Conservation (phyloP, 768 basidiomycete species). For the Amanita fuliginea region DNA sequence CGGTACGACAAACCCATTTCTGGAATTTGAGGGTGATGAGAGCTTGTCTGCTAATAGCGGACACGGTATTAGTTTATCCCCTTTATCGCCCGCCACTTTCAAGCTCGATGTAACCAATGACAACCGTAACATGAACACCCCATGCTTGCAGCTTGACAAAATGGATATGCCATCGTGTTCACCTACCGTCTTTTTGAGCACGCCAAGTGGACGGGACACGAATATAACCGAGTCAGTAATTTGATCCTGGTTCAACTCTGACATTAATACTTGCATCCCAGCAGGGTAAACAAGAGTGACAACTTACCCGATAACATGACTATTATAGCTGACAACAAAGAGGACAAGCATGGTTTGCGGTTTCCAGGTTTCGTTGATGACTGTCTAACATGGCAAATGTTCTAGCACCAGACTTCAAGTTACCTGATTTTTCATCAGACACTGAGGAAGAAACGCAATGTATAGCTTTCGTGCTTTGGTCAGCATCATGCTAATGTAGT, state of each 20-base stretch:
- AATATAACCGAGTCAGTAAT: conserved; percentile 15
- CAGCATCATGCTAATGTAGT: background rate
- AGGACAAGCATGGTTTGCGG: conserved; percentile 25
- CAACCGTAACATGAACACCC: conserved; percentile 3
- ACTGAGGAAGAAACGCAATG: conserved; percentile 13
- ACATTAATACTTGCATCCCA: background rate
- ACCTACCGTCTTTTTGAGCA: conserved; percentile 12
- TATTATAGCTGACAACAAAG: conserved; percentile 27
- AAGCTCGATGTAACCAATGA: conserved; percentile 5
- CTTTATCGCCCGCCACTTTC: background rate
- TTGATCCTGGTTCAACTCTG: conserved; percentile 4
- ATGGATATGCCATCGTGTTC: conserved; percentile 13
- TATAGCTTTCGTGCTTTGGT: background rate
- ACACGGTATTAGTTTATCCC: background rate
- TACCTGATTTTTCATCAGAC: conserved; percentile 14
- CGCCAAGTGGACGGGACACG: background rate
- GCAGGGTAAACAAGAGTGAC: background rate
- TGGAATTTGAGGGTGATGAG: conserved; percentile 18
- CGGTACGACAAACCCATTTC: conserved; percentile 9
- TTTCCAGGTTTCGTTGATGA: background rate
- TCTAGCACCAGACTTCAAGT: conserved; percentile 11
- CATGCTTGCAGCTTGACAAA: conserved; percentile 6
- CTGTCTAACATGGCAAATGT: background rate
- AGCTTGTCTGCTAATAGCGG: conserved; percentile 5
- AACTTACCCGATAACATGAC: conserved; percentile 9